A percentile compares a stretch with the other conserved stretches of the same genome.
Evolutionary conservation across 164 flowering plant species (phyloP).

Genomic region (Magnolia changhungtana): DNA sequence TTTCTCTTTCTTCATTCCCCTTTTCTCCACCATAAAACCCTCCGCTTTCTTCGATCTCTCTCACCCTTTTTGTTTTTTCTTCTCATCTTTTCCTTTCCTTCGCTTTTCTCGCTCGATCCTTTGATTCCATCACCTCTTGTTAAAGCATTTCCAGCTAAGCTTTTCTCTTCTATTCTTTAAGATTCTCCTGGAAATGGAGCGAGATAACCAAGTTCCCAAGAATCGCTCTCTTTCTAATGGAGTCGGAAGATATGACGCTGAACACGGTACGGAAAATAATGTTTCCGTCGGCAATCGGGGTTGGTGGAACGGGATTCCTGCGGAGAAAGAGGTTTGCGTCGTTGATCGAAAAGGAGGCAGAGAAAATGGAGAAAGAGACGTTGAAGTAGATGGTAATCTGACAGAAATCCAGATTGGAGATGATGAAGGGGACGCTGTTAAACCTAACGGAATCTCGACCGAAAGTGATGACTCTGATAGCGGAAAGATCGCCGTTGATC

Average conservation of each 20-base stretch:
- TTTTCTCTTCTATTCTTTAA: no score
- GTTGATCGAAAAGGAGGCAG: background rate
- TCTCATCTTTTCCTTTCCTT: background rate
- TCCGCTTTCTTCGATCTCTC: conserved; percentile 6
- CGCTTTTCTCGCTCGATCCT: background rate
- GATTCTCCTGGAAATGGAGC: background rate
- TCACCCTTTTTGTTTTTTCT: background rate
- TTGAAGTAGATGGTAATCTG: background rate
- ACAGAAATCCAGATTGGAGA: conserved; percentile 9
- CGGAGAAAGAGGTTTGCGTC: no score
- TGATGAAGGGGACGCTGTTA: background rate
- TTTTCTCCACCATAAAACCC: background rate
- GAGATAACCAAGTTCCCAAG: background rate
- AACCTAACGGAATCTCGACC: background rate
- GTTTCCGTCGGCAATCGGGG: background rate
- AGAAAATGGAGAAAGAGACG: background rate
- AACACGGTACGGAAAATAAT: no score
- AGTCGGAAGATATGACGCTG: background rate
- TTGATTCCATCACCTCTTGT: background rate
- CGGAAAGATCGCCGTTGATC: no score
- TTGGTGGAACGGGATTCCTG: background rate
- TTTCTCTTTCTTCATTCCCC: background rate
- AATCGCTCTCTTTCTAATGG: background rate
- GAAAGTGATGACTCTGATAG: background rate
- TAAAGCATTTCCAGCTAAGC: background rate